phyloP scores from a whole-genome alignment of 2,329 filamentous ascomycete species.

The Talaromyces sp. region DNA sequence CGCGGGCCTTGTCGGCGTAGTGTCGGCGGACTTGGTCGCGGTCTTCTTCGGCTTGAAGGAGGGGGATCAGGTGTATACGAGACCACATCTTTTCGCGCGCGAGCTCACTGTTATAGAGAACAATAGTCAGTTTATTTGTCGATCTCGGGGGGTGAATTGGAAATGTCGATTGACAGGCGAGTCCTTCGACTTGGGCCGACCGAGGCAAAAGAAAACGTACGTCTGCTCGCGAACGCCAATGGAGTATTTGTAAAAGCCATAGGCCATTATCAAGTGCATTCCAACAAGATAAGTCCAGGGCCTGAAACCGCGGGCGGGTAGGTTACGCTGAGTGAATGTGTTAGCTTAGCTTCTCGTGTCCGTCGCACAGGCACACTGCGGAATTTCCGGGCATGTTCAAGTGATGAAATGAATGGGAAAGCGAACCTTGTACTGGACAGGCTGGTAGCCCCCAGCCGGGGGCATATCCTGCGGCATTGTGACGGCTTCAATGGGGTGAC shows the following conservation, averaged over 20 bases:
- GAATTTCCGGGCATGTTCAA: neutral
- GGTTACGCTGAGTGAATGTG: slow-evolving; percentile 62
- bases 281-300: slow-evolving; percentile 73
- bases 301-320: slow-evolving; percentile 85
- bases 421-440: slow-evolving; percentile 92
- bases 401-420: neutral
- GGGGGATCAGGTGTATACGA: slow-evolving; percentile 86
- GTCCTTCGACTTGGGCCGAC: neutral
- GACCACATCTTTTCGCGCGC: slow-evolving; percentile 98
- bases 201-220: slow-evolving; percentile 50
- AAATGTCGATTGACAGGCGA: neutral
- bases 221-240: slow-evolving; percentile 84
- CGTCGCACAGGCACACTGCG: neutral
- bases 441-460: slow-evolving; percentile 86
- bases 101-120: slow-evolving; percentile 63
- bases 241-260: slow-evolving; percentile 83
- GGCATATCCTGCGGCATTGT: slow-evolving; percentile 97
- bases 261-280: slow-evolving; percentile 73
- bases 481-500: slow-evolving; percentile 16
- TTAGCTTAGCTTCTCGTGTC: slow-evolving; percentile 1
- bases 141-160: neutral
- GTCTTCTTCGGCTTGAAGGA: slow-evolving; percentile 95
- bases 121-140: neutral
- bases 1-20: slow-evolving; percentile 78
- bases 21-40: slow-evolving; percentile 86